phyloP scores from a whole-genome alignment of 306 rosid genomes.

The Boehmeria nivea region DNA sequence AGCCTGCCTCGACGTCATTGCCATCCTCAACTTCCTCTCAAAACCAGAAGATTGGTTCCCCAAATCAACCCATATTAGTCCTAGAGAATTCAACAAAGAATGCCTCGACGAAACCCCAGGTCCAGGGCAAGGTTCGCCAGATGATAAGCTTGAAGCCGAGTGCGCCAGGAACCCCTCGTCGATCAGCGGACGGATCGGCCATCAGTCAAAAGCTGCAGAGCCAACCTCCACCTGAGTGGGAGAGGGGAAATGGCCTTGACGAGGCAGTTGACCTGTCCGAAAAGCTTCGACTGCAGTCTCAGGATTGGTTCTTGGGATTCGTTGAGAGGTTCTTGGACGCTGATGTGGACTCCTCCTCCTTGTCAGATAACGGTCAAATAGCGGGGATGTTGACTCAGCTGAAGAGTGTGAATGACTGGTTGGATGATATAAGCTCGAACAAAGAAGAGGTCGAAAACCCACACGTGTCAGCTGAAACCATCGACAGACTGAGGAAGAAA shows the following conservation, averaged over 20 bases:
- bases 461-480: conserved; percentile 49
- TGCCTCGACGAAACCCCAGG: conserved; percentile 42
- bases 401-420: conserved; percentile 91
- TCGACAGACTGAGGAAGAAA: conserved; percentile 72
- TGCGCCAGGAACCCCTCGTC: conserved; percentile 48
- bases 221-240: conserved; percentile 63
- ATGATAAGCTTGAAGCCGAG: conserved; percentile 33
- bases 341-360: conserved; percentile 47
- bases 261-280: conserved; percentile 67
- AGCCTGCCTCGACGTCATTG: conserved; percentile 34
- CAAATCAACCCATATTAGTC: conserved; percentile 52
- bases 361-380: conserved; percentile 87
- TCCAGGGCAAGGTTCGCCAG: conserved; percentile 47
- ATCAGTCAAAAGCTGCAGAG: conserved; percentile 49
- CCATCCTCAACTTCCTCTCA: conserved; percentile 49
- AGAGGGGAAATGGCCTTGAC: conserved; percentile 55
- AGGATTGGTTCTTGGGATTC: conserved; percentile 75
- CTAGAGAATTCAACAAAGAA: conserved; percentile 61
- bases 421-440: conserved; percentile 55
- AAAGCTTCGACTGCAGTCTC: conserved; percentile 56
- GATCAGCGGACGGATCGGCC: conserved; percentile 36
- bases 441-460: conserved; percentile 44
- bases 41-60: conserved; percentile 45
- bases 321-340: conserved; percentile 86
- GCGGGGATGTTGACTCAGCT: conserved; percentile 90